phyloP scores from a whole-genome alignment of 2,329 filamentous ascomycete species.

The Rachicladosporium sp. region DNA sequence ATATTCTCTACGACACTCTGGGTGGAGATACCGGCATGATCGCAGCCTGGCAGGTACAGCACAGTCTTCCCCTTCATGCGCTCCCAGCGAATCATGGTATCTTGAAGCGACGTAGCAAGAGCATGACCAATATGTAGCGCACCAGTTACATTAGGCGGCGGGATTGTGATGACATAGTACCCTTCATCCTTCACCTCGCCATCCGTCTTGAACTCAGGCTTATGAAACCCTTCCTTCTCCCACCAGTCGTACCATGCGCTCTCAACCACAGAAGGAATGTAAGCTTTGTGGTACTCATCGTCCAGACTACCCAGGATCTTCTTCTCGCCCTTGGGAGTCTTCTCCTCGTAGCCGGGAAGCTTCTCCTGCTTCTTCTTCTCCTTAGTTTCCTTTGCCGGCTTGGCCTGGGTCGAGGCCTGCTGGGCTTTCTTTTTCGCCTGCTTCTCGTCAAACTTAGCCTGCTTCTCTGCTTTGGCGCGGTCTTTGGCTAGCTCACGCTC shows the following conservation, averaged over 20 bases:
- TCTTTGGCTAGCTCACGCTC: slow-evolving; percentile 69
- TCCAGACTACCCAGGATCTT: slow-evolving; percentile 67
- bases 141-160: slow-evolving; percentile 92
- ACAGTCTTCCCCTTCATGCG: slow-evolving; percentile 82
- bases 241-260: slow-evolving; percentile 94
- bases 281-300: slow-evolving; percentile 73
- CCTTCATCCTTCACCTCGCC: slow-evolving; percentile 70
- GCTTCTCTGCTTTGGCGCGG: slow-evolving; percentile 70
- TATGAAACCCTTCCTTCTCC: slow-evolving; percentile 89
- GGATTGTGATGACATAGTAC: slow-evolving; percentile 82
- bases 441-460: slow-evolving; percentile 55
- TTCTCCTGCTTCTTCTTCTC: slow-evolving; percentile 57
- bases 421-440: slow-evolving; percentile 58
- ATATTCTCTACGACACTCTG: slow-evolving; percentile 96
- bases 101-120: slow-evolving; percentile 73
- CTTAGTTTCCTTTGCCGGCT: slow-evolving; percentile 72
- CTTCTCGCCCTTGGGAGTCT: slow-evolving; percentile 66
- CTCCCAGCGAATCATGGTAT: slow-evolving; percentile 77
- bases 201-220: slow-evolving; percentile 65
- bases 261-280: slow-evolving; percentile 83
- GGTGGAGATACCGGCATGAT: slow-evolving; percentile 93
- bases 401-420: slow-evolving; percentile 34
- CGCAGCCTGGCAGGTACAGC: slow-evolving; percentile 79
- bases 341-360: slow-evolving; percentile 57
- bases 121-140: slow-evolving; percentile 88